phyloP scores from a whole-genome alignment of 306 rosid genomes.

The Elaeagnus macrophylla region DNA sequence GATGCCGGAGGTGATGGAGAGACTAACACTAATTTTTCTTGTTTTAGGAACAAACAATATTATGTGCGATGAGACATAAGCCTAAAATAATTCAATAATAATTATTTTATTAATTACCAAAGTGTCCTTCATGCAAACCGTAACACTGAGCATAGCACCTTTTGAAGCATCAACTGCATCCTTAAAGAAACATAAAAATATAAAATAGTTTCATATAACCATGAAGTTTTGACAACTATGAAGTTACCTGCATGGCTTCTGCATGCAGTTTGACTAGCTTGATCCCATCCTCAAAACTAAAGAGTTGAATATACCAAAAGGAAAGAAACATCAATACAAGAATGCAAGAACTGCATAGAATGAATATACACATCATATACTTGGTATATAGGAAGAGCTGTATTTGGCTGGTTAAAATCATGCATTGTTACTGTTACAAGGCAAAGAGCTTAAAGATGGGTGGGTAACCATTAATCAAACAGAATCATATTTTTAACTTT shows the following conservation, averaged over 20 bases:
- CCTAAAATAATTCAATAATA: no score
- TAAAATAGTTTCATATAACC: background rate
- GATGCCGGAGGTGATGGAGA: no score
- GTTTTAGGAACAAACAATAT: no score
- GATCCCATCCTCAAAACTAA: slow-evolving; percentile 97
- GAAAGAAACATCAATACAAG: slow-evolving; percentile 13
- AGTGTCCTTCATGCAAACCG: no score
- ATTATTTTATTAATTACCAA: no score
- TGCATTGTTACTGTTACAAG: background rate
- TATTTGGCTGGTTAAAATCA: slow-evolving; percentile 3
- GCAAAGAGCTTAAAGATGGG: background rate
- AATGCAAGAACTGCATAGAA: background rate
- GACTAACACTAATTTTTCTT: no score
- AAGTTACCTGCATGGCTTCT: slow-evolving; percentile 94
- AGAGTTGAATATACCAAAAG: slow-evolving; percentile 22
- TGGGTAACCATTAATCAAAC: background rate
- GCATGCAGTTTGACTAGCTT: slow-evolving; percentile 92
- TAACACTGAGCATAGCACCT: slow-evolving; percentile 96
- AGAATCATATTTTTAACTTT: background rate
- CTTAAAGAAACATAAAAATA: slow-evolving; percentile 29
- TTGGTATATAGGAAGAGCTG: background rate
- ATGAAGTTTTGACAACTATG: slow-evolving; percentile 8
- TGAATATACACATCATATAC: background rate
- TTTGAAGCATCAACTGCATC: slow-evolving; percentile 79
- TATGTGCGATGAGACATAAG: no score